A percentile compares a stretch with the other conserved stretches of the same genome.
Conservation (phyloP, 2,329 filamentous ascomycete species). For the Colletotrichum liriopes region DNA sequence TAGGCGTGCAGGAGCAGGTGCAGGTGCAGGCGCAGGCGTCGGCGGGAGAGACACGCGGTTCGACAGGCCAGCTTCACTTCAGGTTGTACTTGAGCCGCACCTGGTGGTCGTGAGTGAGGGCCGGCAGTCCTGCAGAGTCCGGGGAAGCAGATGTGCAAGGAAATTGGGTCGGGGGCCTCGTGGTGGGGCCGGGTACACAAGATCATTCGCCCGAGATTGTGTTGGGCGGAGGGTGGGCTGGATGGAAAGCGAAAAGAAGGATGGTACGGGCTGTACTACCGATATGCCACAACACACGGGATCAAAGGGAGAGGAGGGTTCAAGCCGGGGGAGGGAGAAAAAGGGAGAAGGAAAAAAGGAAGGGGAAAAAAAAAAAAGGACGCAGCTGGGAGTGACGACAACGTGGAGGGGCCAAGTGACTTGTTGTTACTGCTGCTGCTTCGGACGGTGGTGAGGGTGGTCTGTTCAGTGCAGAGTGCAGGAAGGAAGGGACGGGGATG, state of each 20-base stretch:
- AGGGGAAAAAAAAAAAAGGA: no score
- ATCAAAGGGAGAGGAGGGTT: background rate
- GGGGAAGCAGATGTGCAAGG: conserved; percentile 30
- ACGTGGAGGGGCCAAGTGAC: background rate
- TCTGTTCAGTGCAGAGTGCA: conserved; percentile 23
- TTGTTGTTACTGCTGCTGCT: background rate
- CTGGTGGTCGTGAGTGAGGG: conserved; percentile 12
- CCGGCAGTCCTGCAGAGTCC: conserved; percentile 34
- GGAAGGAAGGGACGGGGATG: conserved; percentile 12
- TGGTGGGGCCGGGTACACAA: conserved; percentile 14
- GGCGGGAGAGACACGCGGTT: conserved; percentile 11
- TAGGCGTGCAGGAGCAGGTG: conserved; percentile 14
- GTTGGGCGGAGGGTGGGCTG: conserved; percentile 7
- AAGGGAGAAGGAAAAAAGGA: no score
- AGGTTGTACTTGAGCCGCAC: conserved; percentile 35
- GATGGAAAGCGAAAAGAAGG: background rate
- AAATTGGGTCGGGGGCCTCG: conserved; percentile 25
- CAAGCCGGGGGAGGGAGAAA: background rate
- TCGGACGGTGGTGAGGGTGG: background rate
- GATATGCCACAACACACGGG: background rate
- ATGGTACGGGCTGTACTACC: background rate
- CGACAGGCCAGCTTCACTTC: background rate
- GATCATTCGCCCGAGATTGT: conserved; percentile 27
- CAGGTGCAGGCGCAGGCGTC: conserved; percentile 17
- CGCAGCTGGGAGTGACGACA: background rate